phyloP scores from a whole-genome alignment of 2,329 filamentous ascomycete species.

The Aquanectria penicillioides region DNA sequence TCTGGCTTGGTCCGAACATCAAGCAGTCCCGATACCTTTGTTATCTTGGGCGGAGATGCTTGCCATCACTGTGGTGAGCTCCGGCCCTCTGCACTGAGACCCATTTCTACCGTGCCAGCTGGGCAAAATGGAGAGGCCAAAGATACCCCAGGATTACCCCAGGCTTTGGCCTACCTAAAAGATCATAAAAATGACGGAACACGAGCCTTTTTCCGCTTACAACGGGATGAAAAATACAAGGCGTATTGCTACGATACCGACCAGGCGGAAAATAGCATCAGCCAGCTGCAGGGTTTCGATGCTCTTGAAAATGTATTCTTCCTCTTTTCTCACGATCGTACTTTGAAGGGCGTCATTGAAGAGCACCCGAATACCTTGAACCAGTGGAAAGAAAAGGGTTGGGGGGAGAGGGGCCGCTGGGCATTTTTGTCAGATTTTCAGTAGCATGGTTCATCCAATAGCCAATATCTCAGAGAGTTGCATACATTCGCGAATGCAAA shows the following conservation, averaged over 20 bases:
- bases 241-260: too few species aligned
- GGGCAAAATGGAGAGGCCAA: neutral
- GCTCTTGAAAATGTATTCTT: neutral
- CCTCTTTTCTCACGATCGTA: neutral
- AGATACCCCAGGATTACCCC: neutral
- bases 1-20: slow-evolving; percentile 25
- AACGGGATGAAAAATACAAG: neutral
- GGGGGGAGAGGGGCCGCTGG: neutral
- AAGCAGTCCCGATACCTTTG: neutral
- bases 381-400: neutral
- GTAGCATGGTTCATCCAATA: too few species aligned
- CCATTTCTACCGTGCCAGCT: neutral
- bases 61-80: neutral
- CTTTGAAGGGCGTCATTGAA: neutral
- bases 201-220: neutral
- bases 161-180: neutral
- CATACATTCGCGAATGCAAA: too few species aligned
- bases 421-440: neutral
- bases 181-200: neutral
- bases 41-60: slow-evolving; percentile 4
- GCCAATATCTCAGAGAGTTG: too few species aligned
- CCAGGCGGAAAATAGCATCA: too few species aligned
- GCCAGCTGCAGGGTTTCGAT: neutral
- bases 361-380: neutral
- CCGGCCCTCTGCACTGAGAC: neutral